phyloP scores from a whole-genome alignment of 1,139 yeast species.

The Nakaseomyces uthaithaninus region DNA sequence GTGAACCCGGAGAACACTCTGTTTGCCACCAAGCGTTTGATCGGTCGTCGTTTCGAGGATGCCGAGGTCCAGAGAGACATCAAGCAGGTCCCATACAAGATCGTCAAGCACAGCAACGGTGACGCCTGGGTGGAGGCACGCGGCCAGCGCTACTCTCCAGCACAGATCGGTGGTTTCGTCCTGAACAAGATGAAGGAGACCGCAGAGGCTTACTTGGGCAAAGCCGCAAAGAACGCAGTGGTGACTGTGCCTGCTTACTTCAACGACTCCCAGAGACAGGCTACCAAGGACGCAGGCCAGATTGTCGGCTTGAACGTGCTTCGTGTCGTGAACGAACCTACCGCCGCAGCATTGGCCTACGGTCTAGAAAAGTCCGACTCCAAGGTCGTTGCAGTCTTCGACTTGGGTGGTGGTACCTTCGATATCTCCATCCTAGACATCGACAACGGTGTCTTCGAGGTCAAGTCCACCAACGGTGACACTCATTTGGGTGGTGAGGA shows the following conservation, averaged over 20 bases:
- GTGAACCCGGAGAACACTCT: slow-evolving; percentile 97
- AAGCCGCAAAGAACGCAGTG: slow-evolving; percentile 80
- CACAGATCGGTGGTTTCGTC: slow-evolving; percentile 95
- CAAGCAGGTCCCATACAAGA: slow-evolving; percentile 94
- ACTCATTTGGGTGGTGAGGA: slow-evolving; percentile 99
- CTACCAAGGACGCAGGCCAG: slow-evolving; percentile 97
- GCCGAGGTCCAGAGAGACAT: slow-evolving; percentile 93
- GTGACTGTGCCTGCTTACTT: slow-evolving; percentile 98
- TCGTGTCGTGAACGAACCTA: slow-evolving; percentile 97
- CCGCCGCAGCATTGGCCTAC: slow-evolving; percentile 97
- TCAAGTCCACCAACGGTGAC: slow-evolving; percentile 98
- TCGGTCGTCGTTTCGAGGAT: slow-evolving; percentile 97
- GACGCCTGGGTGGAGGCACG: slow-evolving; percentile 99
- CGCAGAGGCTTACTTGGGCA: slow-evolving; percentile 86
- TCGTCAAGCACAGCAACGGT: slow-evolving; percentile 91
- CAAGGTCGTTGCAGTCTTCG: slow-evolving; percentile 89
- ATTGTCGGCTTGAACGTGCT: slow-evolving; percentile 92
- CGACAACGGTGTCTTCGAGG: slow-evolving; percentile 96
- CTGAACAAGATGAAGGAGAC: slow-evolving; percentile 92
- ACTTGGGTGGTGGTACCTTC: slow-evolving; percentile 98
- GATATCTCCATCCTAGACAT: slow-evolving; percentile 92
- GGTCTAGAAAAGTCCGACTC: slow-evolving; percentile 86
- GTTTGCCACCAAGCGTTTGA: slow-evolving; percentile 96
- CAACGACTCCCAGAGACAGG: slow-evolving; percentile 98
- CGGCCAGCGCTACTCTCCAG: slow-evolving; percentile 89